These are phyloP conservation scores for Calophaca sinica DNA, from an alignment of 306 rosid species.

Conservation along the genomic window DNA sequence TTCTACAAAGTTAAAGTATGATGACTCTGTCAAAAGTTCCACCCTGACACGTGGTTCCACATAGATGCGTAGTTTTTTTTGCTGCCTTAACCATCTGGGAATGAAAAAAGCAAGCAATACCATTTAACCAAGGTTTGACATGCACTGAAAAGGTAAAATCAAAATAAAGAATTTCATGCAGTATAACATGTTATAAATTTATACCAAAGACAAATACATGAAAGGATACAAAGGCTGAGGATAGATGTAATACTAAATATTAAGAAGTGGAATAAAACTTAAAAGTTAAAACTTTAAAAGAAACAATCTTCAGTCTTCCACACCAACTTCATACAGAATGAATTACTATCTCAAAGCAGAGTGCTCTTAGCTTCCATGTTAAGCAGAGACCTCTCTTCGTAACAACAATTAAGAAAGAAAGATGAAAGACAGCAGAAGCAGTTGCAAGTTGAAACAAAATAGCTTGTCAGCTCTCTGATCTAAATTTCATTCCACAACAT, in stretches of 20 bases:
- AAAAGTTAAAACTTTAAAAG: slow-evolving; percentile 15
- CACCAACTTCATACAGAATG: slow-evolving; percentile 16
- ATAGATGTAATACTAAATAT: slow-evolving; percentile 21
- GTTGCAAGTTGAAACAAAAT: slow-evolving; percentile 21
- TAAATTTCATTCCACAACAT: slow-evolving; percentile 36
- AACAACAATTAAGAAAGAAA: slow-evolving; percentile 22
- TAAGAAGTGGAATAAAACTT: slow-evolving; percentile 2
- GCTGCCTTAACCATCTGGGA: slow-evolving; percentile 88
- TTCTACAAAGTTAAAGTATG: slow-evolving; percentile 78
- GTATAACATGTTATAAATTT: slow-evolving; percentile 27
- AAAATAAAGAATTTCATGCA: slow-evolving; percentile 14
- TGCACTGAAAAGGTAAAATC: slow-evolving; percentile 24
- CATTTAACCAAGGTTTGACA: slow-evolving; percentile 19
- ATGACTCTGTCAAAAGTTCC: slow-evolving; percentile 78
- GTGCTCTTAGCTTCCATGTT: slow-evolving; percentile 1
- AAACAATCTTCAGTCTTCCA: slow-evolving; percentile 30
- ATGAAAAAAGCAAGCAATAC: slow-evolving; percentile 31
- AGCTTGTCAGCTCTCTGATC: slow-evolving; percentile 32
- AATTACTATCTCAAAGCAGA: neutral
- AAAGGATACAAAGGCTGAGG: slow-evolving; percentile 15
- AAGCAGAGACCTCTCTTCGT: slow-evolving; percentile 33
- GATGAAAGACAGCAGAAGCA: slow-evolving; percentile 30
- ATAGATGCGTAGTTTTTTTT: slow-evolving; percentile 68
- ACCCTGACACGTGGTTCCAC: slow-evolving; percentile 87
- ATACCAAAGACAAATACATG: slow-evolving; percentile 22